Evolutionary conservation across 805 yeast species (phyloP), one percentile per base, ranked within the genome.

Genomic region (Lipomyces kockii): DNA sequence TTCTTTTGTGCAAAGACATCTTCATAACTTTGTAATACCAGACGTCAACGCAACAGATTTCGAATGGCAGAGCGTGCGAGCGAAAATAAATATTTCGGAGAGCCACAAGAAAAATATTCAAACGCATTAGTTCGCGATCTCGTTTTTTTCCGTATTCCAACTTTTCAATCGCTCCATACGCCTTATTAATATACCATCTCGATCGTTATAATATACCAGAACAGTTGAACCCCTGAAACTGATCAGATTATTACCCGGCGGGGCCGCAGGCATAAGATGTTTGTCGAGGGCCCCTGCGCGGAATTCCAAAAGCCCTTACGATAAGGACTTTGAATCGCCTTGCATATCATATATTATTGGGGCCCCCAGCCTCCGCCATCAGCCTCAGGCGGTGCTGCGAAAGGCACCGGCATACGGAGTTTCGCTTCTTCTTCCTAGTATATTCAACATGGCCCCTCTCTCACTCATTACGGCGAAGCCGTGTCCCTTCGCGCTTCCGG

Each of bases 401-500:
- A 43, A n/a, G 9, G 49, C 3, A 5, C 22, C 43, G 5, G 43
- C 5, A 14, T 37, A 14, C 43, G 6, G 17, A 11, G 11, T 37
- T 2, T 43, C 5, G 6, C 20, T 7, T 7, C 49, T 43, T 43
- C 8, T 43, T n/a, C 22, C 22, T n/a, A 43, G n/a, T 43, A 43
- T n/a, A 43, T 4, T 43, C 49, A 2, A 25, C 27, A 67, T 67
- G 71, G 69, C 64, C 20, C 66, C 65, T 4, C 32, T 67, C 3
- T n/a, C 63, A 5, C 60, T 67, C 34, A 27, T 49, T 25, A 20
- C 68, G 29, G 71, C 71, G 14, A 51, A 35, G 61, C 71, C 71
- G 3, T 57, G 58, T 49, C 62, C 70, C 27, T 74, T 74, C 62
- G 68, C 67, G 43, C 72, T 74, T 32, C 74, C 74, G 8, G 65